Evolutionary conservation across 805 yeast species (phyloP).

Genomic region (Lachancea dasiensis): DNA sequence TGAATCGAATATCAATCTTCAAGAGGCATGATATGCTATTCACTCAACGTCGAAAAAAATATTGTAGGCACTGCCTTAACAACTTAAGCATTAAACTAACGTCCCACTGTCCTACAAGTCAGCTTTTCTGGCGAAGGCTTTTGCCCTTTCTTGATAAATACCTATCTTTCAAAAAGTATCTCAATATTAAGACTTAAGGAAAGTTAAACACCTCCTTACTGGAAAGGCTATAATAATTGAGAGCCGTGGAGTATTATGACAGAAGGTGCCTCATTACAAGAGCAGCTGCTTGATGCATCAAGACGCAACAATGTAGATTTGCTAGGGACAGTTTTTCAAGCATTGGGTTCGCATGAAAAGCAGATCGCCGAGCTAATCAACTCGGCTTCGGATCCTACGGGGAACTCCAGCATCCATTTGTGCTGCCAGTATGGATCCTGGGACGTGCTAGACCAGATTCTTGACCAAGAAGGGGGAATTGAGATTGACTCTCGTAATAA

Average conservation of each 20-base stretch:
- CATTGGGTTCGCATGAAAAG: conserved; percentile 31
- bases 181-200: neutral
- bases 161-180: too few relatives aligned
- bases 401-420: conserved; percentile 75
- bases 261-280: conserved; percentile 70
- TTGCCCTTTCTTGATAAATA: too few relatives aligned
- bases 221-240: too few relatives aligned
- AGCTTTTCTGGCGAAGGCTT: too few relatives aligned
- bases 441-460: conserved; percentile 73
- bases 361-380: conserved; percentile 53
- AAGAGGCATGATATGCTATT: too few relatives aligned
- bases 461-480: conserved; percentile 79
- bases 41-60: too few relatives aligned
- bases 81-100: too few relatives aligned
- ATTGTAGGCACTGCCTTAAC: too few relatives aligned
- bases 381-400: conserved; percentile 64
- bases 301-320: conserved; percentile 84
- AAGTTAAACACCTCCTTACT: too few relatives aligned
- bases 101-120: too few relatives aligned
- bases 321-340: conserved; percentile 48
- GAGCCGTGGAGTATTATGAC: conserved; percentile 8
- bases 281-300: conserved; percentile 81
- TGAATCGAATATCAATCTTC: too few relatives aligned
- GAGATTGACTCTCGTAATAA: conserved; percentile 79
- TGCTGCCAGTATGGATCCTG: conserved; percentile 78